A percentile compares a stretch with the other conserved stretches of the same genome.
phyloP scores from a whole-genome alignment of 371 early-diverging fungal species.

The Chytridium lagenaria region DNA sequence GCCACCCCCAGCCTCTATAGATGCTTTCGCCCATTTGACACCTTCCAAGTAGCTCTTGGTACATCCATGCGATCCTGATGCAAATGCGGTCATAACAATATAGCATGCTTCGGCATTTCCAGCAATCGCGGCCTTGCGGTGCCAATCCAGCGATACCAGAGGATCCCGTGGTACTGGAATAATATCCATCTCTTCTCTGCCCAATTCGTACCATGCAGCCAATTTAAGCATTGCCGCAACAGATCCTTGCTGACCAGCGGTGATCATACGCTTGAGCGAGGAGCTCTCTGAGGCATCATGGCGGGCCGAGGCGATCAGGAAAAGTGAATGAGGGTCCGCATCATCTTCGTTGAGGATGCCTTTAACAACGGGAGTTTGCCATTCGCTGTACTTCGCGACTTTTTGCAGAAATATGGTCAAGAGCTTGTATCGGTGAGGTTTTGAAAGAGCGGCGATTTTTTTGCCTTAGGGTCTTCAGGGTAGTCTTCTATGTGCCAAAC shows the following conservation, averaged over 20 bases:
- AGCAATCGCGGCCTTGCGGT: slow-evolving; percentile 41
- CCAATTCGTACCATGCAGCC: slow-evolving; percentile 54
- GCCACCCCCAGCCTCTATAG: slow-evolving; percentile 23
- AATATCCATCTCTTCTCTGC: slow-evolving; percentile 34
- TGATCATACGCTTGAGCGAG: slow-evolving; percentile 33
- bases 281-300: slow-evolving; percentile 22
- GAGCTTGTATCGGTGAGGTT: slow-evolving; percentile 12
- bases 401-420: not conserved
- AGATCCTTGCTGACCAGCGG: slow-evolving; percentile 37
- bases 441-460: not conserved
- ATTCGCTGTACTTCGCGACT: not conserved
- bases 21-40: slow-evolving; percentile 36
- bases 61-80: slow-evolving; percentile 32
- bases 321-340: slow-evolving; percentile 48
- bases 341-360: slow-evolving; percentile 33
- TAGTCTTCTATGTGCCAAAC: slow-evolving; percentile 20
- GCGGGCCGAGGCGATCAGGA: slow-evolving; percentile 29
- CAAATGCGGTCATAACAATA: slow-evolving; percentile 40
- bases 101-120: slow-evolving; percentile 52
- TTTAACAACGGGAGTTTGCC: slow-evolving; percentile 13
- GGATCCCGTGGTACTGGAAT: slow-evolving; percentile 44
- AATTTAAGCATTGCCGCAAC: slow-evolving; percentile 49
- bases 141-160: slow-evolving; percentile 32
- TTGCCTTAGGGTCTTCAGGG: slow-evolving; percentile 9
- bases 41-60: slow-evolving; percentile 32